Conservation (phyloP, 2,329 filamentous ascomycete genomes). For the Macrophomina tecta region DNA sequence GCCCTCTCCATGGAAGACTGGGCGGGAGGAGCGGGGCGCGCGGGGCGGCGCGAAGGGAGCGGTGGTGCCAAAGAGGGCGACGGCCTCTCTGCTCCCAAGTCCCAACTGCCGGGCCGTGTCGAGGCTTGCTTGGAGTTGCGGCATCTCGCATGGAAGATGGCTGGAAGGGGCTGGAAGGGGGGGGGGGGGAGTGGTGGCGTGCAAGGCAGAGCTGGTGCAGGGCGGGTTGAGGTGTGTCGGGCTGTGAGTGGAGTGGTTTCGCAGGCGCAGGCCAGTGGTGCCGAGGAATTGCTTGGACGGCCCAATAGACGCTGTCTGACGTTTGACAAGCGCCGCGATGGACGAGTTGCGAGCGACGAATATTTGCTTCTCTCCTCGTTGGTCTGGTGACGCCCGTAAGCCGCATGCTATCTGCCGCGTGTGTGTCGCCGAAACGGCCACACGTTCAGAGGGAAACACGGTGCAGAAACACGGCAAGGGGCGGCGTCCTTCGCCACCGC, state of each 20-base stretch:
- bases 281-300: neutral
- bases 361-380: neutral
- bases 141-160: constrained; percentile 23
- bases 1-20: constrained; percentile 8
- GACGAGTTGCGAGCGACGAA: constrained; percentile 14
- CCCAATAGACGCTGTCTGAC: constrained; percentile 21
- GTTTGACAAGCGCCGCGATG: constrained; percentile 3
- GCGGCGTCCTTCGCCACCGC: neutral
- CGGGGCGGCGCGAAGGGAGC: constrained; percentile 20
- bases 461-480: constrained; percentile 12
- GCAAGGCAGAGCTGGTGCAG: constrained; percentile 1
- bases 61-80: neutral
- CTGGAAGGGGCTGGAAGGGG: constrained; percentile 1
- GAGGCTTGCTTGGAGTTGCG: constrained; percentile 1
- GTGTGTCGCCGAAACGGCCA: constrained; percentile 5
- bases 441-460: neutral
- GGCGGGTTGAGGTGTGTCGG: constrained; percentile 21
- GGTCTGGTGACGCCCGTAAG: constrained; percentile 21
- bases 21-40: constrained; percentile 23
- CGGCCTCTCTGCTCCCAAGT: neutral
- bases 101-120: constrained; percentile 9
- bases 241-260: constrained; percentile 26
- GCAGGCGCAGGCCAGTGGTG: constrained; percentile 3
- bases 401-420: constrained; percentile 14
- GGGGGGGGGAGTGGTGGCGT: neutral